Evolutionary conservation across 352 stramenopile genomes (phyloP), one percentile per base, ranked within the genome.

Genomic region (Phytophthora palmivora): DNA sequence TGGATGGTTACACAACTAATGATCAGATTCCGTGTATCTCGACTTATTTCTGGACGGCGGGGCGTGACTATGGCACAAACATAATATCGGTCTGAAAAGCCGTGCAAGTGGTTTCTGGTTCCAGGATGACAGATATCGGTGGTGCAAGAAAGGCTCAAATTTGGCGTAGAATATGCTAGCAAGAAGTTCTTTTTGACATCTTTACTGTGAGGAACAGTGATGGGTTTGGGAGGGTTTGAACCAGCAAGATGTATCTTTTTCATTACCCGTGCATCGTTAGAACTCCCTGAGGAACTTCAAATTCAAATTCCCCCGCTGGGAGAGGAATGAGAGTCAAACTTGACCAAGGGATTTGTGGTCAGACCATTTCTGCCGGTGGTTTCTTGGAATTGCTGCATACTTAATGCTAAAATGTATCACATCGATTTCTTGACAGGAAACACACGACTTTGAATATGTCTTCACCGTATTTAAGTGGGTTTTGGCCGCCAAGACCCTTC

Each of bases 61-160:
- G 10, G 15, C 30, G 28, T 41, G 28, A 52, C 4, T 3, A 26
- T 18, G n/a, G n/a, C 18, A 21, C 10, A n/a, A 30, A 19, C 8
- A 19, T 53, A 12, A n/a, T 8, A 32, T 32, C 8, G 26, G 26
- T 8, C 4, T 32, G 4, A 32, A 32, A 32, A 32, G 26, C 8
- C 4, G 4, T 4, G 26, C 26, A 32, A 32, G 8, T 32, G 26
- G 4, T 7, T 18, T 8, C 0, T 15, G 26, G 4, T 7, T 18
- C 15, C 0, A 14, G 49, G 8, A 57, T 48, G 49, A 4, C 36
- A 3, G 21, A 57, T 8, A n/a, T n/a, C n/a, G n/a, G n/a, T n/a
- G n/a, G n/a, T n/a, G n/a, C n/a, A n/a, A n/a, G n/a, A n/a, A n/a
- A 67, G 18, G 30, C 39, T 2, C 34, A 67, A 5, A 67, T 61